Evolutionary conservation across 306 rosid species (phyloP).

Genomic region (Quercus mongolica): DNA sequence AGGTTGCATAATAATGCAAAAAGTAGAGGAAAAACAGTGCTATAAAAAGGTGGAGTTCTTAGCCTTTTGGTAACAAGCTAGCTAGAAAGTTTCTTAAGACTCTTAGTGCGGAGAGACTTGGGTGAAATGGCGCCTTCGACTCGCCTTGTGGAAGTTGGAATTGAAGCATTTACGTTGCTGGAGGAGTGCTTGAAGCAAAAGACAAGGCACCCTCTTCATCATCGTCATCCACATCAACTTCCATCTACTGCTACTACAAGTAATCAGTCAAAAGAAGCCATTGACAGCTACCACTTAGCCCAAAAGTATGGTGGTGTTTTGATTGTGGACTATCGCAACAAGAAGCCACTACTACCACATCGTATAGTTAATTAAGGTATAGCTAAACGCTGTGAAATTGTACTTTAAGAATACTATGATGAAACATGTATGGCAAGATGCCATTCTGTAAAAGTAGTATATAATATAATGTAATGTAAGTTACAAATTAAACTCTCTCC

Average conservation of each 20-base stretch:
- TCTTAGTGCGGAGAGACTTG: not conserved
- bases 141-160: not conserved
- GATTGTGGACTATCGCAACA: constrained; percentile 3
- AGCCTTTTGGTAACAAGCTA: not conserved
- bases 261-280: not conserved
- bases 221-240: not conserved
- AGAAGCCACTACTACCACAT: not conserved
- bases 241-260: not conserved
- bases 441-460: not conserved
- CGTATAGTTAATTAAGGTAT: not conserved
- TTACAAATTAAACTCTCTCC: not conserved
- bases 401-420: not conserved
- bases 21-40: not conserved
- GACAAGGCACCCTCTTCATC: not conserved
- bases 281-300: constrained; percentile 7
- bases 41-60: not conserved
- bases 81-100: not conserved
- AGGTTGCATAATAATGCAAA: not conserved
- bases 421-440: not conserved
- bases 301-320: not conserved
- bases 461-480: not conserved
- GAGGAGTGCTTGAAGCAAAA: not conserved
- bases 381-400: not conserved
- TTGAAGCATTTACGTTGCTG: not conserved
- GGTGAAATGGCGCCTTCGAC: not conserved